Conservation (phyloP, 495 filamentous ascomycete species). For the Cudoniella acicularis region DNA sequence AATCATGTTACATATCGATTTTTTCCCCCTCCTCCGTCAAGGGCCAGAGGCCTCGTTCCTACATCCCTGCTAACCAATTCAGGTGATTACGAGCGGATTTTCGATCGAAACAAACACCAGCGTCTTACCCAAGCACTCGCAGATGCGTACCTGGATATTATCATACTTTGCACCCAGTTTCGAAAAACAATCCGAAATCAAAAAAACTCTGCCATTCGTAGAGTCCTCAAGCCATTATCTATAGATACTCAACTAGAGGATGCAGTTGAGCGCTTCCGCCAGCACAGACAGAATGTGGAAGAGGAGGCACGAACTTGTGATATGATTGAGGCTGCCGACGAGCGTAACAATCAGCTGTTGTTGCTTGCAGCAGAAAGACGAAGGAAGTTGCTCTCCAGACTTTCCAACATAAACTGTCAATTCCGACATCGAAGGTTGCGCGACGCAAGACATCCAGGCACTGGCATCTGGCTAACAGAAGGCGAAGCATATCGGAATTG, state of each 20-base stretch:
- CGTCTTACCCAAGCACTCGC: conserved; percentile 31
- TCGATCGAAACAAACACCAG: conserved; percentile 23
- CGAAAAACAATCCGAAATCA: conserved; percentile 28
- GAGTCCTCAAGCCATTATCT: conserved; percentile 13
- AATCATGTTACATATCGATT: too few species aligned
- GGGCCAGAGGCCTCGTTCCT: too few species aligned
- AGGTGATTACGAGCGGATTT: conserved; percentile 14
- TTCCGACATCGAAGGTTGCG: conserved; percentile 9
- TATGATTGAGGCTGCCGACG: conserved; percentile 14
- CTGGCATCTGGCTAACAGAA: conserved; percentile 8
- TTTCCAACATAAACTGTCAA: conserved; percentile 17
- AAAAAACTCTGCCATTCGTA: conserved; percentile 15
- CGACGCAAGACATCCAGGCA: conserved; percentile 11
- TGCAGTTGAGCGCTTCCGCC: conserved; percentile 24
- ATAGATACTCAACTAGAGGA: conserved; percentile 26
- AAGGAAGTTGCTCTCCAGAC: conserved; percentile 8
- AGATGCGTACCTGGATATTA: conserved; percentile 36
- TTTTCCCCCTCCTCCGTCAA: too few species aligned
- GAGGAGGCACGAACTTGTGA: conserved; percentile 28
- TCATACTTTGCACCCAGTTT: conserved; percentile 33
- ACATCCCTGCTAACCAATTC: not conserved
- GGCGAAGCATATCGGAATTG: conserved; percentile 2
- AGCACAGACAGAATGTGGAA: conserved; percentile 27
- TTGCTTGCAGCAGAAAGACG: not conserved
- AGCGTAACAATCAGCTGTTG: not conserved